Conservation (phyloP, 331 rosid genomes). For the Stylosanthes scabra region DNA sequence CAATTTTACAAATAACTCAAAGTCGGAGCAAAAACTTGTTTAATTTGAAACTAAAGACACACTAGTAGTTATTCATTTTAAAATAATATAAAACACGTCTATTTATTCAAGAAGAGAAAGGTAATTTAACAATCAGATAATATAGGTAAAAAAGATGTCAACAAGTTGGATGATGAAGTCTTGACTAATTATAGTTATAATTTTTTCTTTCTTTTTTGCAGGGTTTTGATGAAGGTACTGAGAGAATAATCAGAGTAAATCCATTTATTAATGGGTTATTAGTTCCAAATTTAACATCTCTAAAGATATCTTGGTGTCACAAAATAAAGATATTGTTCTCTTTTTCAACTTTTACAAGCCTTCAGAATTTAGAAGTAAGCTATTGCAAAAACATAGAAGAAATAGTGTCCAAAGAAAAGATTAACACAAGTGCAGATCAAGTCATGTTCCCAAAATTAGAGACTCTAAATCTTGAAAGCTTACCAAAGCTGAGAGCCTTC, state of each 20-base stretch:
- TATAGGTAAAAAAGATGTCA: not conserved
- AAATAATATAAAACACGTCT: not conserved
- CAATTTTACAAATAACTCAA: too few species aligned
- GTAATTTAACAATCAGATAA: not conserved
- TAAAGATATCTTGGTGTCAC: not conserved
- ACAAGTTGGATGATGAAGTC: not conserved
- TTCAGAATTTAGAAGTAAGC: not conserved
- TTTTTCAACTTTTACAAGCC: not conserved
- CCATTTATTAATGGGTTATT: conserved; percentile 6
- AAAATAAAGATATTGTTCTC: conserved; percentile 17
- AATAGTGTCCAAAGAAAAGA: conserved; percentile 9
- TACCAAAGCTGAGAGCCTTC: conserved; percentile 22
- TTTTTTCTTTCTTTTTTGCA: not conserved
- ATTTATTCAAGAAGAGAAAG: not conserved
- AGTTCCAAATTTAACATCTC: conserved; percentile 3
- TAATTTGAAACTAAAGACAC: too few species aligned
- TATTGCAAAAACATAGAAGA: conserved; percentile 4
- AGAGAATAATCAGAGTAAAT: not conserved
- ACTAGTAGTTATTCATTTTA: too few species aligned
- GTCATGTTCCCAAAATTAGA: not conserved
- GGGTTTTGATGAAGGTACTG: not conserved
- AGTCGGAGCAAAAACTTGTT: too few species aligned
- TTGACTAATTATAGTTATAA: not conserved
- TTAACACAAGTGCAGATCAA: not conserved
- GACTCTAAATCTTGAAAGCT: not conserved